Evolutionary conservation across 169 alveolate species (phyloP), one percentile per base, ranked within the genome.

Genomic region (Plasmodium yoelii): DNA sequence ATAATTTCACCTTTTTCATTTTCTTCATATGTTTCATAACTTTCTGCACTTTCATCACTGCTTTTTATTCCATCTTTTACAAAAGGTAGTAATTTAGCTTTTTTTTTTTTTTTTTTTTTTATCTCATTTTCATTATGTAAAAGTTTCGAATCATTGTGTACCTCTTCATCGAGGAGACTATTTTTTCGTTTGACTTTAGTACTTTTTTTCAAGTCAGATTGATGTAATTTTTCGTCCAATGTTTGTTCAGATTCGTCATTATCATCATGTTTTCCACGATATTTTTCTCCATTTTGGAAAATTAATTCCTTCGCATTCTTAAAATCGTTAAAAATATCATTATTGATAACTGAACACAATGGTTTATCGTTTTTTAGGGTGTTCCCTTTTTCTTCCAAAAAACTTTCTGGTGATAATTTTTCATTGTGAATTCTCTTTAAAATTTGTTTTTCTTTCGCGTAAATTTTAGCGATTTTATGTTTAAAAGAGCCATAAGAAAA

Each of bases 371-470:
- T 28, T 7, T 9, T 6, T 61, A 26, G 34, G 19, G 12, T 2
- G 7, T 24, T 18, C 0, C 24, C 22, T n/a, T 70, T 24, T n/a
- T 22, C 24, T 49, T 51, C 28, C 46, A 39, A 18, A 2, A 71
- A 39, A 18, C 18, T 24, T 18, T 71, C 56, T 10, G 67, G 13
- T 15, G 56, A 18, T 51, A 13, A 12, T 18, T 22, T 24, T 10
- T 71, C 69, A 63, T 49, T 24, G 28, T 75, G 77, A 6, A 18
- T 75, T 19, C 47, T 47, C 68, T 22, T 46, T 46, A 92, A 73
- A 72, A 90, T 72, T 15, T 86, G 44, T 77, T 91, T 39, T 77
- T 93, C 87, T 49, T 67, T 67, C 26, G 53, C 72, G n/a, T 82
- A 82, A 9, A 82, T n/a, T 13, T 51, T 51, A 1, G 82, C 84